Evolutionary conservation across 495 filamentous ascomycete genomes (phyloP).

Genomic region (Penicillium turbatum): DNA sequence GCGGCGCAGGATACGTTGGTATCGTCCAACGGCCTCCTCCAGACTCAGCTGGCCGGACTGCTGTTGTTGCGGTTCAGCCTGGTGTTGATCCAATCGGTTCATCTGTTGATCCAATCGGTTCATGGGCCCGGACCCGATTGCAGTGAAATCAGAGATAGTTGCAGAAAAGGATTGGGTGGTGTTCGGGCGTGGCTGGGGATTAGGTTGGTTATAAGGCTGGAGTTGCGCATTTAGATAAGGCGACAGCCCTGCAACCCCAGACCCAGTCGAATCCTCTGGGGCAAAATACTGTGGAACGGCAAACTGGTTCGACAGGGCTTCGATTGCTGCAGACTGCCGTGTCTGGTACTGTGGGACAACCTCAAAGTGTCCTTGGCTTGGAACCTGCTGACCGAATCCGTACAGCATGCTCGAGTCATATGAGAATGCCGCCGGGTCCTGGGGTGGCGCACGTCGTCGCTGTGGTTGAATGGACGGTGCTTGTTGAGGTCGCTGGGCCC

Average conservation of each 20-base stretch:
- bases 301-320: slow-evolving; percentile 70
- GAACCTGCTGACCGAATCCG: slow-evolving; percentile 64
- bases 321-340: slow-evolving; percentile 76
- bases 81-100: slow-evolving; percentile 32
- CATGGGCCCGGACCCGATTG: slow-evolving; percentile 27
- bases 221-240: slow-evolving; percentile 52
- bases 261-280: slow-evolving; percentile 61
- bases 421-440: slow-evolving; percentile 8
- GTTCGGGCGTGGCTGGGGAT: slow-evolving; percentile 45
- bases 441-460: slow-evolving; percentile 9
- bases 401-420: slow-evolving; percentile 74
- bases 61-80: slow-evolving; percentile 29
- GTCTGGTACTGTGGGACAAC: slow-evolving; percentile 70
- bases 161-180: slow-evolving; percentile 50
- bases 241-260: slow-evolving; percentile 51
- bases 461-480: slow-evolving; percentile 16
- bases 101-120: slow-evolving; percentile 35
- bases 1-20: slow-evolving; percentile 65
- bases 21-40: slow-evolving; percentile 68
- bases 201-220: slow-evolving; percentile 53
- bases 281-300: slow-evolving; percentile 72
- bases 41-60: slow-evolving; percentile 31
- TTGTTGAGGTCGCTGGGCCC: slow-evolving; percentile 27
- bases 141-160: slow-evolving; percentile 52
- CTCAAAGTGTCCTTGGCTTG: slow-evolving; percentile 69